Evolutionary conservation across 2,329 filamentous ascomycete genomes (phyloP), one percentile per base, ranked within the genome.

Genomic region (Aphanocladium album): DNA sequence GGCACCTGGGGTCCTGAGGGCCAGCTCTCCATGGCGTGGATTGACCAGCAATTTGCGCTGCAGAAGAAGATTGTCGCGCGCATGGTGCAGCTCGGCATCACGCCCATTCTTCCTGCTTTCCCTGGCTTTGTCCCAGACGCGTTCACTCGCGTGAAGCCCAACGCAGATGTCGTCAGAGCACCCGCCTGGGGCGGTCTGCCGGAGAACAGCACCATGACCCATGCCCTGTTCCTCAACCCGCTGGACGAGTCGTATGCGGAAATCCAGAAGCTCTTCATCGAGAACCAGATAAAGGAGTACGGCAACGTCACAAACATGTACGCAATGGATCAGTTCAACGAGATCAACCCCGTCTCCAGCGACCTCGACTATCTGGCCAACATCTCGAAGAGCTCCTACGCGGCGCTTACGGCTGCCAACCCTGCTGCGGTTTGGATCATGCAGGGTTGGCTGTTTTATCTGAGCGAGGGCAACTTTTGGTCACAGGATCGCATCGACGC

Each of bases 11-110:
- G 73, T 27, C 76, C 74, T 6, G 67, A 73, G 21, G 27, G 41
- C 25, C 35, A 19, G 2, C 64, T 82, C 14, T 76, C 80, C 3
- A 62, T 71, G 25, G 64, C 69, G 23, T 83, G 79, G 78, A 77
- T 81, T 60, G 72, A 81, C 23, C 61, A 67, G 41, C 80, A 82
- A 66, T 80, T 77, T 56, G 73, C 71, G 7, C 67, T 82, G 39
- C 77, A 81, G 64, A 76, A 78, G 65, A 73, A 77, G 63, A 82
- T 82, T 50, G 68, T 81, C 1, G 61, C 65, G 6, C 73, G 80
- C 25, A 82, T 82, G 79, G 73, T 80, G 1, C 78, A 80, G 61
- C 73, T 83, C 0, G 80, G 80, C 2, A 82, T 82, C 75, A 80
- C 77, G 0, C 80, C 79, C 0, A 76, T 80, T 1, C 70, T 83